These are phyloP conservation scores for Diatrype stigma DNA, from an alignment of 2,329 filamentous ascomycete genomes.

Conservation along the genomic window DNA sequence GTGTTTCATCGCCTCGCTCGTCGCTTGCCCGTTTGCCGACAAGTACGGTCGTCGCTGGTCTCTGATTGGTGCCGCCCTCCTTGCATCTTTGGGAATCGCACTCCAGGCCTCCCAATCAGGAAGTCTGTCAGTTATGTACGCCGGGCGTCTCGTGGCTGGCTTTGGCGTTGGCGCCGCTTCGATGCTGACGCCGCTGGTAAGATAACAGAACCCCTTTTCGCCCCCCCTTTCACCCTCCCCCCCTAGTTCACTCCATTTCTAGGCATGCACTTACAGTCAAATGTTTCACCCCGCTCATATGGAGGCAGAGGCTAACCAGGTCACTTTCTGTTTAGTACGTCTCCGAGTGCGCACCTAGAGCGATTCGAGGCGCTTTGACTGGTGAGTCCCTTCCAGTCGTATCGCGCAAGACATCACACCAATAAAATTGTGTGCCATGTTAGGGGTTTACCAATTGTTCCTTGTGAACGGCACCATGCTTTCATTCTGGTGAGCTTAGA, in stretches of 20 bases:
- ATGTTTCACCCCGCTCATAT: neutral
- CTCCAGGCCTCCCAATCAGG: slow-evolving; percentile 62
- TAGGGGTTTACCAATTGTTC: slow-evolving; percentile 47
- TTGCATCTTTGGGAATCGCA: slow-evolving; percentile 58
- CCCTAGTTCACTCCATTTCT: no score
- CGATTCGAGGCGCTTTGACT: slow-evolving; percentile 47
- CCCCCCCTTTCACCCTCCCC: no score
- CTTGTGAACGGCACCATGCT: slow-evolving; percentile 41
- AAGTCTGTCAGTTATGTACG: slow-evolving; percentile 58
- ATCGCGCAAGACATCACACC: neutral
- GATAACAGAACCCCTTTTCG: neutral
- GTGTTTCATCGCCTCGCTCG: slow-evolving; percentile 60
- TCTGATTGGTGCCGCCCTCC: slow-evolving; percentile 51
- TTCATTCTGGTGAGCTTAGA: slow-evolving; percentile 32
- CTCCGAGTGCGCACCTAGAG: slow-evolving; percentile 46
- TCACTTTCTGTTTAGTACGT: slow-evolving; percentile 26
- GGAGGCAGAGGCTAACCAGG: neutral
- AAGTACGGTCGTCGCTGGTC: slow-evolving; percentile 50
- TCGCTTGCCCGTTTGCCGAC: slow-evolving; percentile 37
- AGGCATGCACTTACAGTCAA: no score
- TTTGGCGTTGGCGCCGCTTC: slow-evolving; percentile 48
- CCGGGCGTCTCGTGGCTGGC: slow-evolving; percentile 54
- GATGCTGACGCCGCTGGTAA: slow-evolving; percentile 34
- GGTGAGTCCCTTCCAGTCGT: slow-evolving; percentile 21
- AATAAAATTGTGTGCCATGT: neutral